Conservation (phyloP, 345 rosid species). For the Abelmoschus esculentus region DNA sequence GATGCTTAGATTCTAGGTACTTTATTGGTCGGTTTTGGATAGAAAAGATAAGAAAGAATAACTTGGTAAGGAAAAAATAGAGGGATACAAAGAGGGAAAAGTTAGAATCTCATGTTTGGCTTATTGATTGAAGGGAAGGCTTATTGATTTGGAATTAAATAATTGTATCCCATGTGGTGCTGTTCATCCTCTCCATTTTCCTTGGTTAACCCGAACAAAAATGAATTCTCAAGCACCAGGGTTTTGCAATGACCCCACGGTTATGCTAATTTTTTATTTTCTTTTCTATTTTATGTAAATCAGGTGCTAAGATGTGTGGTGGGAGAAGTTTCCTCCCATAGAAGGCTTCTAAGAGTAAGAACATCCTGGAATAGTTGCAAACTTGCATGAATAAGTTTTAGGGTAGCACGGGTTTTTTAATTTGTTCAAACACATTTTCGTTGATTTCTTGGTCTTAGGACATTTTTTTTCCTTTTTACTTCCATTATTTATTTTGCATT, state of each 20-base stretch:
- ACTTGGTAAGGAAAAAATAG: background rate
- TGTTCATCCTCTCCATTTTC: background rate
- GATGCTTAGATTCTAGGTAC: background rate
- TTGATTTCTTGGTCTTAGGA: background rate
- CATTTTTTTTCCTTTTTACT: background rate
- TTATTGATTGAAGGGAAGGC: background rate
- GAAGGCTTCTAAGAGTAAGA: background rate
- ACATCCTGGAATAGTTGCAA: background rate
- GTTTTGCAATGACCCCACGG: background rate
- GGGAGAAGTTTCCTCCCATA: background rate
- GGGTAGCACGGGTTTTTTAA: background rate
- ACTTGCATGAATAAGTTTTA: background rate
- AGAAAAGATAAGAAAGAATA: background rate
- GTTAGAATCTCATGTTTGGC: background rate
- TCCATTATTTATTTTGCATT: background rate
- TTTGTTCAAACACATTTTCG: background rate
- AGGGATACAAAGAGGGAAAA: background rate
- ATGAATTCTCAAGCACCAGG: background rate
- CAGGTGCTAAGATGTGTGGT: conserved; percentile 2
- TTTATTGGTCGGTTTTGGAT: background rate
- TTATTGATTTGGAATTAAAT: background rate
- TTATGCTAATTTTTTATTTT: background rate
- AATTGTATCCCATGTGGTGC: background rate
- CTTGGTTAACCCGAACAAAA: background rate
- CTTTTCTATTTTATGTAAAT: background rate